Base-by-base conservation (phyloP, 495 filamentous ascomycete species). In the Penicillium paxilli region DNA sequence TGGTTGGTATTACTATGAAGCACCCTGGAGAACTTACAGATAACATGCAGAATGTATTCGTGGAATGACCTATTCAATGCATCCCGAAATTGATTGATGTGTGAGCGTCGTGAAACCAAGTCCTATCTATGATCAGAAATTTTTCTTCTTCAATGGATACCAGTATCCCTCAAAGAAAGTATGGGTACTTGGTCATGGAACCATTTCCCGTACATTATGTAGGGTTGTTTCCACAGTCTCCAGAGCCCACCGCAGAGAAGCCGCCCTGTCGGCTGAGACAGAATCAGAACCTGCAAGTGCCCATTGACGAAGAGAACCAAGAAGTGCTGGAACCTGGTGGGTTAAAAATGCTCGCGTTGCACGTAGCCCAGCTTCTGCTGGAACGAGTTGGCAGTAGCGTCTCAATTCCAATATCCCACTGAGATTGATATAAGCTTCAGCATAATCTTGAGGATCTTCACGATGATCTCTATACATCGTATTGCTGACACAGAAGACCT, bases 401-500 rank as follows among this genome's bases (percentile, higher is more conserved):
- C 66, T 64, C 10, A 74, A 57, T 14, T 66, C 54, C 4, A 20
- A 52, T 23, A 74, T 66, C 5, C 65, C 69, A 37, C 59, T 66
- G 8, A 74, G 64, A 4, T 49, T 26, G 14, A 66, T 17, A 37
- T 68, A 74, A 3, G 41, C 54, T 21, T 57, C 44, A 23, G 51
- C 48, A 3, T 52, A 21, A 2, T 41, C 40, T 0, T 20, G 8
- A 5, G 49, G 35, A 2, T 11, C 26, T 3, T 49, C 25, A 3
- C 64, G 57, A 44, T 67, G 32, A 1, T 63, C 35, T 0, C 54
- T 23, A 25, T 71, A 72, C 1, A 69, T 53, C 7, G n/a, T 52
- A 35, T 72, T 74, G 56, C 71, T 67, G 14, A 74, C 63, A 42
- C 69, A 74, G 21, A 74, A 74, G 3, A 70, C 8, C 22, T 50